These are phyloP conservation scores for Saitozyma sp. DNA, from an alignment of 768 basidiomycete genomes.

Conservation along the genomic window DNA sequence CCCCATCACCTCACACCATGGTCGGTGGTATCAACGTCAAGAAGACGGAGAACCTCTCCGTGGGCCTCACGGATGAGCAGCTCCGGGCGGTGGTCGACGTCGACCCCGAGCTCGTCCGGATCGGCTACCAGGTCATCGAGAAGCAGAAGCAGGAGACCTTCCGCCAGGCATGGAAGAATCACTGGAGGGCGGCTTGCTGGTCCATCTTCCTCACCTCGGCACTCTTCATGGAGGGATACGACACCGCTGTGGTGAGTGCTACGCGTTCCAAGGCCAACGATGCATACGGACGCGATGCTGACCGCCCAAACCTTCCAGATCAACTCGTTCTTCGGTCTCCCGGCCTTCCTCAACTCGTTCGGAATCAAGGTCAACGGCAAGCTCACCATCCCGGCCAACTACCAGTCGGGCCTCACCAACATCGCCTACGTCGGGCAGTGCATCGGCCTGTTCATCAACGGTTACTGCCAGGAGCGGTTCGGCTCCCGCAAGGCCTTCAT, in stretches of 20 bases:
- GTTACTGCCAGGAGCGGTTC: constrained; percentile 23
- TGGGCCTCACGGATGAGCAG: constrained; percentile 29
- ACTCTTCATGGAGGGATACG: constrained; percentile 33
- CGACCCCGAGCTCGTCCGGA: constrained; percentile 25
- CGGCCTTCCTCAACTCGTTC: constrained; percentile 20
- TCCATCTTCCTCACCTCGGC: constrained; percentile 21
- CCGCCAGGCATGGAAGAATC: constrained; percentile 24
- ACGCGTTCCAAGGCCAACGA: background rate
- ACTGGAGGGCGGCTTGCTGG: constrained; percentile 34
- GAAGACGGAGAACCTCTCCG: constrained; percentile 3
- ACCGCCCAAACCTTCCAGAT: constrained; percentile 15
- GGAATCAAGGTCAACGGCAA: constrained; percentile 22
- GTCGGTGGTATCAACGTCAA: background rate
- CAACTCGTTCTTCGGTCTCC: constrained; percentile 29
- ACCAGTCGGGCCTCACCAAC: constrained; percentile 48
- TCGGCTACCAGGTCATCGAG: constrained; percentile 20
- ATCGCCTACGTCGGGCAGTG: constrained; percentile 38
- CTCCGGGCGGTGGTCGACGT: constrained; percentile 20
- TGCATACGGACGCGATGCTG: background rate
- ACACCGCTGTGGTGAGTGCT: constrained; percentile 25
- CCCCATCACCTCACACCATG: too few relatives aligned
- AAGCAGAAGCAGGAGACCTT: constrained; percentile 25
- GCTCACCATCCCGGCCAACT: constrained; percentile 43
- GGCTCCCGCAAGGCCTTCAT: constrained; percentile 22
- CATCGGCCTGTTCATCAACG: constrained; percentile 30